Conservation (phyloP, 352 stramenopile species). For the Phytophthora pinifolia region DNA sequence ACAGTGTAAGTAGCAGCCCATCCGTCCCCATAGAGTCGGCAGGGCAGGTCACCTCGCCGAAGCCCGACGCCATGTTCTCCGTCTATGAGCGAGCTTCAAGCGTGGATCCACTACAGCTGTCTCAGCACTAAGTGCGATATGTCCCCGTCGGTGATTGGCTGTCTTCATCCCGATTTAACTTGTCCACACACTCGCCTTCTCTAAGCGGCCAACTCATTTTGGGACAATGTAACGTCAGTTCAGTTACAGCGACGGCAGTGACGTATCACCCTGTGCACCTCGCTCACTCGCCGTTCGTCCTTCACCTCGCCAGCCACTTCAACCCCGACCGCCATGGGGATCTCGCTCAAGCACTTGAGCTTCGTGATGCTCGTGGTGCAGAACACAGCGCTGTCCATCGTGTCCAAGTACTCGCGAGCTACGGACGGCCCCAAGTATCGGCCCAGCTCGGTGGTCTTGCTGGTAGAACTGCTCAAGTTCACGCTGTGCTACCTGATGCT, state of each 20-base stretch:
- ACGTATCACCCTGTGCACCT: too few species aligned
- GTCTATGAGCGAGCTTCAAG: conserved; percentile 12
- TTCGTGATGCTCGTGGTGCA: conserved; percentile 88
- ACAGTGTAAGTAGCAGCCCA: neutral
- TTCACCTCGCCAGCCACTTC: neutral
- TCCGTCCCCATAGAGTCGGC: neutral
- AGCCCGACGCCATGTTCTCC: conserved; percentile 54
- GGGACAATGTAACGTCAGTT: conserved; percentile 2
- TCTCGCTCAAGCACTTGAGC: conserved; percentile 77
- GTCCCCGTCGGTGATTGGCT: conserved; percentile 21
- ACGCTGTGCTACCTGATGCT: conserved; percentile 77
- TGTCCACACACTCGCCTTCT: neutral
- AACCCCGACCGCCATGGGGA: conserved; percentile 12
- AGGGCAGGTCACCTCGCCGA: conserved; percentile 47
- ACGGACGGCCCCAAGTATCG: conserved; percentile 78
- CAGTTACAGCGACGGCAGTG: conserved; percentile 8
- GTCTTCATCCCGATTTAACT: conserved; percentile 1
- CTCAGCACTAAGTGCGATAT: conserved; percentile 13
- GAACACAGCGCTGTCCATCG: conserved; percentile 85
- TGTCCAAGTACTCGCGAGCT: conserved; percentile 87
- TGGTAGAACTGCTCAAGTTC: conserved; percentile 86
- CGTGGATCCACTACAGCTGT: conserved; percentile 3
- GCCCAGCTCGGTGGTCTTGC: conserved; percentile 72
- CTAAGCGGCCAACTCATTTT: neutral
- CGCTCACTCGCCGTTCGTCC: conserved; percentile 12